These are phyloP conservation scores for Starmerella riodocensis DNA, from an alignment of 805 yeast species.

Conservation along the genomic window DNA sequence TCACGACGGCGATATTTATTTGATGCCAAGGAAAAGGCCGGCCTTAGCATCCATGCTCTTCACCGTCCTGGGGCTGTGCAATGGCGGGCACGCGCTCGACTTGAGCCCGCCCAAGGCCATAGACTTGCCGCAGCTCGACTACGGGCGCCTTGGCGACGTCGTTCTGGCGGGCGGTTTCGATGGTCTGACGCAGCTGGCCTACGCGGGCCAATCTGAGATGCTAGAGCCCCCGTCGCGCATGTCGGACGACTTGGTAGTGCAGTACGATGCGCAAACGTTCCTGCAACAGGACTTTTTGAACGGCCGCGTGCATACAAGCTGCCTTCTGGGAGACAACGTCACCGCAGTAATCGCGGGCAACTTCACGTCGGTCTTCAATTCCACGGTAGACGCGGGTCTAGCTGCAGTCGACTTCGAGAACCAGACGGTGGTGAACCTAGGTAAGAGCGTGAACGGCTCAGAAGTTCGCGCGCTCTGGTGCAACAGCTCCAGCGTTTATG, in stretches of 20 bases:
- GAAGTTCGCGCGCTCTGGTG: conserved; percentile 34
- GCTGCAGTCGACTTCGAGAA: conserved; percentile 8
- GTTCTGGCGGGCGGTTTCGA: conserved; percentile 15
- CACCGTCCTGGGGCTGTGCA: too few relatives aligned
- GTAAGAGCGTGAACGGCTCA: neutral
- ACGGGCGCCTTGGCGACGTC: conserved; percentile 12
- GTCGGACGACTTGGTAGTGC: conserved; percentile 17
- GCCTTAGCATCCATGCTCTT: too few relatives aligned
- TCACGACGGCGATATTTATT: too few relatives aligned
- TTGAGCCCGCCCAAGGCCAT: conserved; percentile 1
- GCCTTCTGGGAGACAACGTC: conserved; percentile 14
- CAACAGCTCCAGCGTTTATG: conserved; percentile 43
- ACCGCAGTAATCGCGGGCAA: conserved; percentile 19
- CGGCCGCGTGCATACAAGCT: conserved; percentile 16
- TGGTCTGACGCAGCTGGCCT: conserved; percentile 28
- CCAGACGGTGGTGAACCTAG: neutral
- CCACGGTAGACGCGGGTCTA: conserved; percentile 3
- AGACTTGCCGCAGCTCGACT: conserved; percentile 5
- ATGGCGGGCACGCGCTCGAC: neutral
- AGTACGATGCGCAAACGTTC: conserved; percentile 14
- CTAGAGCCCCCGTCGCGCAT: conserved; percentile 6
- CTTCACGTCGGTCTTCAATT: conserved; percentile 10
- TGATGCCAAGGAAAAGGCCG: too few relatives aligned
- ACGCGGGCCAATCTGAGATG: conserved; percentile 29
- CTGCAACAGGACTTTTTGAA: conserved; percentile 19